Evolutionary conservation across 169 alveolate genomes (phyloP).

Genomic region (Plasmodium yoelii): DNA sequence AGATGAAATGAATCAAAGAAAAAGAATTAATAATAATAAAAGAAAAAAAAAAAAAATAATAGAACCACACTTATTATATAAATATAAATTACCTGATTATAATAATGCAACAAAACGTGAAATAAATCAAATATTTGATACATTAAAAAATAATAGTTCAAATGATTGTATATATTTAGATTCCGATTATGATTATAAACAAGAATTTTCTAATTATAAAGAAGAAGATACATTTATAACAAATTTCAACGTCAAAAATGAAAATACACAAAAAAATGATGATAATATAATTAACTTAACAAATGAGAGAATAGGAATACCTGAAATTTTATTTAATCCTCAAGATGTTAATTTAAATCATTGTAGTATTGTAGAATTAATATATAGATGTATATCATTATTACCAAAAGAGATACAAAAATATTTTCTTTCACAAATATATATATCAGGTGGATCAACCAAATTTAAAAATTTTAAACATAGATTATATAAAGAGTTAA

Average conservation of each 20-base stretch:
- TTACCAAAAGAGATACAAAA: slow-evolving; percentile 81
- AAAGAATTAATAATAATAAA: neutral
- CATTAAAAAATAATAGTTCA: slow-evolving; percentile 10
- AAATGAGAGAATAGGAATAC: slow-evolving; percentile 81
- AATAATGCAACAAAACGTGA: slow-evolving; percentile 40
- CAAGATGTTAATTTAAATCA: slow-evolving; percentile 80
- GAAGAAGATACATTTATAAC: slow-evolving; percentile 33
- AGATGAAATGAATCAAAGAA: neutral
- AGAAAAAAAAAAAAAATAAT: slow-evolving; percentile 1
- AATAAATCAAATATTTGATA: slow-evolving; percentile 54
- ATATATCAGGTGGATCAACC: slow-evolving; percentile 84
- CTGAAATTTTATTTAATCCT: slow-evolving; percentile 83
- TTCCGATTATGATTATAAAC: slow-evolving; percentile 48
- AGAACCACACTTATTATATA: slow-evolving; percentile 66
- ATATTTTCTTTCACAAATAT: slow-evolving; percentile 78
- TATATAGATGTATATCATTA: slow-evolving; percentile 80
- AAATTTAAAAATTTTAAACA: slow-evolving; percentile 80
- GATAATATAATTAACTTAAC: slow-evolving; percentile 76
- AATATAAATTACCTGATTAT: slow-evolving; percentile 75
- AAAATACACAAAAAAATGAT: slow-evolving; percentile 5
- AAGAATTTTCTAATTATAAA: slow-evolving; percentile 25
- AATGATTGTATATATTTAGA: slow-evolving; percentile 50
- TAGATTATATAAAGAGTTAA: slow-evolving; percentile 80
- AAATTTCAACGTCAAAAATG: slow-evolving; percentile 20
- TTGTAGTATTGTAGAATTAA: slow-evolving; percentile 83